Conservation (phyloP, 83 land plant species). For the Picea engelmannii region DNA sequence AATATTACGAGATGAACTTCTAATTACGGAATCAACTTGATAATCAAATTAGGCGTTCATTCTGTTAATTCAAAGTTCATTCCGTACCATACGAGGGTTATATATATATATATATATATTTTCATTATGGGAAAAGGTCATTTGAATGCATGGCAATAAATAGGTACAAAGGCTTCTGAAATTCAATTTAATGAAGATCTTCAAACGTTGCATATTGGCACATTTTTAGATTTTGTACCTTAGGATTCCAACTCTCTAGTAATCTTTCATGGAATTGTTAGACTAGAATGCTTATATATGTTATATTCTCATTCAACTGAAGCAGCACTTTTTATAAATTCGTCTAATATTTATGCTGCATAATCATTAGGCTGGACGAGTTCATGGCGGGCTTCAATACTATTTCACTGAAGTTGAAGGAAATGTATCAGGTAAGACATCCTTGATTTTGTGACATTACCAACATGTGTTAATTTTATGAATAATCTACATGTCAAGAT, state of each 20-base stretch:
- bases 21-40: too few species aligned
- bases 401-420: slow-evolving; percentile 93
- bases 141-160: too few species aligned
- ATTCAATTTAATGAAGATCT: neutral
- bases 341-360: neutral
- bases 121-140: too few species aligned
- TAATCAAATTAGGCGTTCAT: too few species aligned
- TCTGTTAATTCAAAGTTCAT: too few species aligned
- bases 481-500: neutral
- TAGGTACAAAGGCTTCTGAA: neutral
- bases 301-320: neutral
- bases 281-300: neutral
- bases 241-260: neutral
- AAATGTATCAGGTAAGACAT: slow-evolving; percentile 94
- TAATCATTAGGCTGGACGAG: slow-evolving; percentile 74
- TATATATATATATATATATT: too few species aligned
- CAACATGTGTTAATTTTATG: neutral
- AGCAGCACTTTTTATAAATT: neutral
- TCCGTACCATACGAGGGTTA: too few species aligned
- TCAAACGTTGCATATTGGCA: neutral
- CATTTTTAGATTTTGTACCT: neutral
- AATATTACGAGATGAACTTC: neutral
- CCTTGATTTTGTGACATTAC: neutral
- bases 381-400: slow-evolving; percentile 98
- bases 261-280: neutral